Base-by-base conservation (phyloP, 768 basidiomycete species). In the Trametes maxima region DNA sequence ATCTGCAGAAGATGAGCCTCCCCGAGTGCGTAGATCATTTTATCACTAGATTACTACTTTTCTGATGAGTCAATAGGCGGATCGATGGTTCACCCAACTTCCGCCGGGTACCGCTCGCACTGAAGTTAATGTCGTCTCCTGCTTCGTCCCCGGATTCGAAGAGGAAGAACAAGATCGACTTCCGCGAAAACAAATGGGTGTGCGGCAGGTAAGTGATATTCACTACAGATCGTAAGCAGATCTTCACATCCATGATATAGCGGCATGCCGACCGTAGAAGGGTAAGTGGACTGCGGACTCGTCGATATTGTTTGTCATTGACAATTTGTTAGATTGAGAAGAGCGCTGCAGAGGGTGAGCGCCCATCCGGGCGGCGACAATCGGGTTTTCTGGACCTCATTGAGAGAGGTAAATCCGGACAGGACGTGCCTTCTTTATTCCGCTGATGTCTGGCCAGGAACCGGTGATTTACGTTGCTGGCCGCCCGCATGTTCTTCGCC, bases 11-110 rank as follows among this genome's bases (percentile, higher is more conserved):
- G 78, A 94, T 97, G 87, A 92, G 92, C 3, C 78, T 99, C 2
- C 92, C 95, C 0, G 97, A 98, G 90, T 95, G 62, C 63, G 88
- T 77, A 3, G 28, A 40, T 28, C 24, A 45, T 33, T 24, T 5
- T 1, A 37, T 40, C 24, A 1, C 19, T 47, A n/a, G 22, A 24
- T 53, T 44, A 39, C 40, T 25, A 36, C 21, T 10, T 52, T 52
- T 28, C 33, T 54, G 36, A 57, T 66, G 10, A 2, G 21, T 57
- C 52, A 43, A 14, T 65, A 87, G 90, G 69, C 89, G 94, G 17
- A 93, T 98, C 42, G 94, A 97, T 14, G 96, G 96, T 8, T 84
- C 94, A 1, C 94, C 95, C 0, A 99, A 98, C 70, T 98, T 96
- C 80, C 85, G 97, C 59, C 81, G 88, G 21, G 79, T 91, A 14